These are phyloP conservation scores for Tephrocybe sp. DNA, from an alignment of 768 basidiomycete genomes.

Conservation along the genomic window DNA sequence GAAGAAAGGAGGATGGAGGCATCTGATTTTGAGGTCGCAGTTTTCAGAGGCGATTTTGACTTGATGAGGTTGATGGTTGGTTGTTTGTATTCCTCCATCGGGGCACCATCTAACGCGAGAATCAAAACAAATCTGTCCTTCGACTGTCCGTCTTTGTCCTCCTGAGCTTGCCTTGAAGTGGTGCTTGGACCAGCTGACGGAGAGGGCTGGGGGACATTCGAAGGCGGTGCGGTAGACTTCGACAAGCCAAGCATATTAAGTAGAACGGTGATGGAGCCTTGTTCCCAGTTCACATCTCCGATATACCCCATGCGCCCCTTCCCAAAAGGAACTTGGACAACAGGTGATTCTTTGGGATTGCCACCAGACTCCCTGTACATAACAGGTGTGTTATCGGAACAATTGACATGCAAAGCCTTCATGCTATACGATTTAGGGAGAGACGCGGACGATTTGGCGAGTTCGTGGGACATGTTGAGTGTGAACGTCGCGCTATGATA, in stretches of 20 bases:
- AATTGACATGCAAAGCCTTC: conserved; percentile 36
- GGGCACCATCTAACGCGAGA: conserved; percentile 26
- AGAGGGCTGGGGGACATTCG: too few relatives aligned
- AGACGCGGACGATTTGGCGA: conserved; percentile 25
- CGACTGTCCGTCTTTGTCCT: neutral
- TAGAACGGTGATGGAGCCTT: conserved; percentile 24
- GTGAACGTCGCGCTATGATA: conserved; percentile 38
- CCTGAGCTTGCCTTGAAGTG: neutral
- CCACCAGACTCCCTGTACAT: conserved; percentile 28
- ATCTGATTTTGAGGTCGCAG: conserved; percentile 13
- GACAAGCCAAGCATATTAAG: conserved; percentile 31
- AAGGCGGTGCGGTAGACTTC: neutral
- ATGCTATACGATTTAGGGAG: conserved; percentile 34
- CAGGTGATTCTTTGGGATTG: conserved; percentile 18
- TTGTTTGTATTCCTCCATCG: conserved; percentile 20
- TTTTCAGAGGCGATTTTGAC: conserved; percentile 20
- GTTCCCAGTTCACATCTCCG: conserved; percentile 33
- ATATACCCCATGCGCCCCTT: conserved; percentile 39
- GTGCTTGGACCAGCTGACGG: neutral
- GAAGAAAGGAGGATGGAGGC: conserved; percentile 26
- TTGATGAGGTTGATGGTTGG: conserved; percentile 28
- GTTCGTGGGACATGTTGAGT: conserved; percentile 27
- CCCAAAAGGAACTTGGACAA: conserved; percentile 27
- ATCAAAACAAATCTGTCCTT: conserved; percentile 25
- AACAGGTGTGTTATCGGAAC: conserved; percentile 22